Percentiles rank a stretch among this genome's conserved stretches.
These are phyloP conservation scores for Ophiocordyceps australis DNA, from an alignment of 2,329 filamentous ascomycete species.

Conservation along the genomic window DNA sequence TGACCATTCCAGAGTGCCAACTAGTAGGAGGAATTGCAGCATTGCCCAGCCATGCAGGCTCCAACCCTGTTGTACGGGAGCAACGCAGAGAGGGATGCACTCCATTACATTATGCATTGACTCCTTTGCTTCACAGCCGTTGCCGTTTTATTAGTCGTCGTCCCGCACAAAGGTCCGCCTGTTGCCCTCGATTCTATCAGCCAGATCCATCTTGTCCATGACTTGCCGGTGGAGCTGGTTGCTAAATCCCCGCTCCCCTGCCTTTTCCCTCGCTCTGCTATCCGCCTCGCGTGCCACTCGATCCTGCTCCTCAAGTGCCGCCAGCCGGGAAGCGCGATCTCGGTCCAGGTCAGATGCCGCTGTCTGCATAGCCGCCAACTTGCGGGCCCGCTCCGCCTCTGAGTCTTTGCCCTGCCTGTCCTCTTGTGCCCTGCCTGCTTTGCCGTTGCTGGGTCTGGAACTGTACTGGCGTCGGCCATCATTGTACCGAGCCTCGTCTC, in stretches of 20 bases:
- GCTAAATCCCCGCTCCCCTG: constrained; percentile 46
- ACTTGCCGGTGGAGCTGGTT: constrained; percentile 43
- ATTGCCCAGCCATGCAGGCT: too few relatives aligned
- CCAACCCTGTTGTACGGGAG: too few relatives aligned
- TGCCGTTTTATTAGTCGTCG: too few relatives aligned
- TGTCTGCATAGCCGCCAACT: constrained; percentile 55
- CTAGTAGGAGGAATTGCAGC: too few relatives aligned
- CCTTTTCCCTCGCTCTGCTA: constrained; percentile 42
- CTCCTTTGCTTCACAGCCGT: too few relatives aligned
- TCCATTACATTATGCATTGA: too few relatives aligned
- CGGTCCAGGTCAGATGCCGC: constrained; percentile 51
- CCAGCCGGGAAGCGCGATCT: constrained; percentile 51
- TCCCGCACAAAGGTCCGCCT: constrained; percentile 25
- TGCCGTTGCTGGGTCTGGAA: constrained; percentile 3
- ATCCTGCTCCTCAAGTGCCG: constrained; percentile 48
- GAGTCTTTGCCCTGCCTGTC: constrained; percentile 11
- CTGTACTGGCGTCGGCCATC: background rate
- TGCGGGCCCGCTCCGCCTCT: constrained; percentile 43
- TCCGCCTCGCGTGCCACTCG: constrained; percentile 47
- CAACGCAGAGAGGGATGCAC: too few relatives aligned
- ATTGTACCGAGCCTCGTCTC: constrained; percentile 1
- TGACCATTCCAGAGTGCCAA: too few relatives aligned
- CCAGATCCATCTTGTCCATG: constrained; percentile 29
- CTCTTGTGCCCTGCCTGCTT: constrained; percentile 2
- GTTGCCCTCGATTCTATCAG: constrained; percentile 30